Percentiles rank a stretch among this genome's conserved stretches.
These are phyloP conservation scores for Decorospora gaudefroyi DNA, from an alignment of 2,329 filamentous ascomycete species.

Conservation along the genomic window DNA sequence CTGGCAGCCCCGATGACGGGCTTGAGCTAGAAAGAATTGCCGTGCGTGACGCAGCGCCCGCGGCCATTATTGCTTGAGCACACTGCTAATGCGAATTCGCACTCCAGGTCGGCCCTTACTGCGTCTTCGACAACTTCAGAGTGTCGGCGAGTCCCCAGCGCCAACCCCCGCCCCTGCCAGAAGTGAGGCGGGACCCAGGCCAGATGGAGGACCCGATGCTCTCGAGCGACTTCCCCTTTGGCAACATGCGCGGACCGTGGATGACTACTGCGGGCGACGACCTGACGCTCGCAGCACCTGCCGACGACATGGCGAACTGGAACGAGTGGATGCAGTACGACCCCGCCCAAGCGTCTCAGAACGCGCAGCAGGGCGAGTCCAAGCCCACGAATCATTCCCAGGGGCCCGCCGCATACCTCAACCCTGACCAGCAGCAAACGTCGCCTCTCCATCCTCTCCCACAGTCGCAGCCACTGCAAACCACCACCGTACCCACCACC, in stretches of 20 bases:
- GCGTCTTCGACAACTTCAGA: conserved; percentile 45
- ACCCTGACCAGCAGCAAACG: conserved; percentile 33
- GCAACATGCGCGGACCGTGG: conserved; percentile 42
- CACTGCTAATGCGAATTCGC: conserved; percentile 34
- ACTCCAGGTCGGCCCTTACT: conserved; percentile 47
- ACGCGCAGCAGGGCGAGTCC: conserved; percentile 23
- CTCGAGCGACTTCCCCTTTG: conserved; percentile 42
- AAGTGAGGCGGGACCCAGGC: conserved; percentile 10
- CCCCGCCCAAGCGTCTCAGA: conserved; percentile 45
- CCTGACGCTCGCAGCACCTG: conserved; percentile 36
- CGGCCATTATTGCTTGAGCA: conserved; percentile 5
- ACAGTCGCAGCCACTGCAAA: conserved; percentile 32
- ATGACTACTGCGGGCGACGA: conserved; percentile 43
- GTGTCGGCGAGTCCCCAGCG: conserved; percentile 30
- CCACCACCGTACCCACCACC: conserved; percentile 30
- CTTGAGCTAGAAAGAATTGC: conserved; percentile 47
- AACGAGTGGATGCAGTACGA: conserved; percentile 57
- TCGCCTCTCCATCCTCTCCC: conserved; percentile 34
- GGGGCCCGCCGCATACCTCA: conserved; percentile 36
- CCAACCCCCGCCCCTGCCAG: conserved; percentile 12
- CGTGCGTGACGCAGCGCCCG: conserved; percentile 38
- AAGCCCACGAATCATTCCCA: conserved; percentile 34
- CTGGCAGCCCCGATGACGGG: conserved; percentile 40
- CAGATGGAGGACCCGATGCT: conserved; percentile 46
- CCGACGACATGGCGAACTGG: conserved; percentile 48